phyloP scores from a whole-genome alignment of 164 flowering plant genomes.

The Nelumbo lutea region DNA sequence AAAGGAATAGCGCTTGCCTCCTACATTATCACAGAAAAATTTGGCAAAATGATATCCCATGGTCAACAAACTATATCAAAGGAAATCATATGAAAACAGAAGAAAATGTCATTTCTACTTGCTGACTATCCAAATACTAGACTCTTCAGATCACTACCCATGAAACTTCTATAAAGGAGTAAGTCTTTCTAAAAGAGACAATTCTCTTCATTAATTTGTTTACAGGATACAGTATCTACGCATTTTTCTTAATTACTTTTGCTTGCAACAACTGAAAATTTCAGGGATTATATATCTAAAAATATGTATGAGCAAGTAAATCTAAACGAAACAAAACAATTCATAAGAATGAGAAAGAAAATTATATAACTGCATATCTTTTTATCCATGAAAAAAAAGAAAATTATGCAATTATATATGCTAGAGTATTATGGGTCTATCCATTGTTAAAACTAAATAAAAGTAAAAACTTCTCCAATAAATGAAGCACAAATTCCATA shows the following conservation, averaged over 20 bases:
- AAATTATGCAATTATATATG: no score
- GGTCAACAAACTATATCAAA: neutral
- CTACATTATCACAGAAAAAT: conserved; percentile 34
- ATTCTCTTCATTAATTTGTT: no score
- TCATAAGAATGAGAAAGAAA: neutral
- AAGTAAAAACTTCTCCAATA: neutral
- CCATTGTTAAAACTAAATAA: neutral
- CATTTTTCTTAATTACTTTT: no score
- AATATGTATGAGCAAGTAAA: neutral
- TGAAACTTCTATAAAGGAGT: no score
- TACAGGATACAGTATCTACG: no score
- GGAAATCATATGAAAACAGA: neutral
- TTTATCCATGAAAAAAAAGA: no score
- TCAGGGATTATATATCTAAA: neutral
- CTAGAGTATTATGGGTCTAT: no score
- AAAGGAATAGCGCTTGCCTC: conserved; percentile 98
- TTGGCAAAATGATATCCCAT: neutral
- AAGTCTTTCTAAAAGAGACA: no score
- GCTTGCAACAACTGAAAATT: no score
- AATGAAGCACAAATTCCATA: neutral
- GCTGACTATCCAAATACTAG: neutral
- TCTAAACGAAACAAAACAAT: neutral
- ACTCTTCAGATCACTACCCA: neutral
- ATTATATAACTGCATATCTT: no score
- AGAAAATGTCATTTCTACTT: neutral